A percentile compares a stretch with the other conserved stretches of the same genome.
These are phyloP conservation scores for Diaporthe longicolla DNA, from an alignment of 2,329 filamentous ascomycete species.

Conservation along the genomic window DNA sequence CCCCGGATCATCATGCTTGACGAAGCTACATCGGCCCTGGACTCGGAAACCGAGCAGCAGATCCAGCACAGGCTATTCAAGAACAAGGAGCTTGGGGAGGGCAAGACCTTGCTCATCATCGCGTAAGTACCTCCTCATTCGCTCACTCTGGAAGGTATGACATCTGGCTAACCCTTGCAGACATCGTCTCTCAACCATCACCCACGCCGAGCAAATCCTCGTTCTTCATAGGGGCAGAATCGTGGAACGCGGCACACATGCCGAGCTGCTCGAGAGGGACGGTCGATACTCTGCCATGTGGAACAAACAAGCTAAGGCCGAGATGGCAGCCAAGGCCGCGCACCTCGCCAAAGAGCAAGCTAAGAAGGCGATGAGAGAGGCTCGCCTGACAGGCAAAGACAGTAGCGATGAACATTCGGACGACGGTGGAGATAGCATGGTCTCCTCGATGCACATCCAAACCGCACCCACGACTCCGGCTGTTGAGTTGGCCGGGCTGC, in stretches of 20 bases:
- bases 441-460: conserved; percentile 60
- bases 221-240: conserved; percentile 84
- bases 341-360: conserved; percentile 58
- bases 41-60: conserved; percentile 71
- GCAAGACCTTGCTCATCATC: conserved; percentile 94
- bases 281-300: conserved; percentile 89
- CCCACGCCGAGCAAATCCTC: conserved; percentile 86
- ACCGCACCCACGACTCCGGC: conserved; percentile 52
- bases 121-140: conserved; percentile 70
- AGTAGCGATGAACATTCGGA: conserved; percentile 58
- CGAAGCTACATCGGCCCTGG: conserved; percentile 79
- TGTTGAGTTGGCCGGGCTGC: conserved; percentile 41
- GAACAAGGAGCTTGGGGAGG: conserved; percentile 75
- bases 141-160: background rate
- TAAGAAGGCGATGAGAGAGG: conserved; percentile 62
- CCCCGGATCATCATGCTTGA: conserved; percentile 79
- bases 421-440: conserved; percentile 61
- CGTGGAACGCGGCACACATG: conserved; percentile 83
- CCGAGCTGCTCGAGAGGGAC: conserved; percentile 77
- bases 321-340: conserved; percentile 76
- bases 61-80: conserved; percentile 79
- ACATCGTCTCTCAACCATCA: conserved; percentile 88
- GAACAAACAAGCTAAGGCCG: conserved; percentile 87
- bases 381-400: conserved; percentile 60
- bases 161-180: conserved; percentile 54